Evolutionary conservation across 352 stramenopile genomes (phyloP).

Genomic region (Pythium dissimile): DNA sequence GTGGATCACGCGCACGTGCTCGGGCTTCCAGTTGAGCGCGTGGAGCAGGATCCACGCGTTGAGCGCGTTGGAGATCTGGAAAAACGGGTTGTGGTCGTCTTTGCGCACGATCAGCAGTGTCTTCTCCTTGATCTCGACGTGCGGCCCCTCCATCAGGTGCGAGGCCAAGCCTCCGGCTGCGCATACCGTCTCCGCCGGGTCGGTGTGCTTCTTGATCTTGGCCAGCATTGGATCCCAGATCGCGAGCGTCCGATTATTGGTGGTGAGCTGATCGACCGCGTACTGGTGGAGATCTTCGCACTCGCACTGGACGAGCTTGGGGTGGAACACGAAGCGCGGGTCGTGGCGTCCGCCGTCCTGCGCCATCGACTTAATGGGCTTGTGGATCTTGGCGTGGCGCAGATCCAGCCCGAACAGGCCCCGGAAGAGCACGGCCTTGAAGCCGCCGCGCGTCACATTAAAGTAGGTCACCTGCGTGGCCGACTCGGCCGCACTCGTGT

Average conservation of each 20-base stretch:
- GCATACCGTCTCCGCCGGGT: slow-evolving; percentile 5
- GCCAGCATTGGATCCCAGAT: background rate
- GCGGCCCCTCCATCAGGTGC: background rate
- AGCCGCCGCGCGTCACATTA: slow-evolving; percentile 17
- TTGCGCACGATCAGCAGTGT: slow-evolving; percentile 25
- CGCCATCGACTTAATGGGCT: slow-evolving; percentile 25
- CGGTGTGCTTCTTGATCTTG: slow-evolving; percentile 2
- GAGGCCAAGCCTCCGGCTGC: background rate
- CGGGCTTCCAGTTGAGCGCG: slow-evolving; percentile 4
- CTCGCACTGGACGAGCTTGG: slow-evolving; percentile 15
- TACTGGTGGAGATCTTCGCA: slow-evolving; percentile 8
- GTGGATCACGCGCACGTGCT: slow-evolving; percentile 21
- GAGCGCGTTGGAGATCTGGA: slow-evolving; percentile 27
- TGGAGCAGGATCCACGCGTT: slow-evolving; percentile 29
- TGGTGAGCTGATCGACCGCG: slow-evolving; percentile 2
- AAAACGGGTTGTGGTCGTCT: slow-evolving; percentile 40
- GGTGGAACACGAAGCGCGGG: slow-evolving; percentile 22
- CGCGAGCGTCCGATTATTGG: slow-evolving; percentile 1
- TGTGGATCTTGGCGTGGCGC: slow-evolving; percentile 15
- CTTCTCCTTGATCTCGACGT: slow-evolving; percentile 16
- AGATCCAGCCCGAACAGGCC: slow-evolving; percentile 50
- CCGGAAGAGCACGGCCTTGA: slow-evolving; percentile 33
- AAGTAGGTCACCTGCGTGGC: slow-evolving; percentile 22
- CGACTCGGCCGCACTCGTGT: background rate
- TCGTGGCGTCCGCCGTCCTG: slow-evolving; percentile 33